Evolutionary conservation across 106 monocot species (phyloP).

Genomic region (Dioscorea zingiberensis): DNA sequence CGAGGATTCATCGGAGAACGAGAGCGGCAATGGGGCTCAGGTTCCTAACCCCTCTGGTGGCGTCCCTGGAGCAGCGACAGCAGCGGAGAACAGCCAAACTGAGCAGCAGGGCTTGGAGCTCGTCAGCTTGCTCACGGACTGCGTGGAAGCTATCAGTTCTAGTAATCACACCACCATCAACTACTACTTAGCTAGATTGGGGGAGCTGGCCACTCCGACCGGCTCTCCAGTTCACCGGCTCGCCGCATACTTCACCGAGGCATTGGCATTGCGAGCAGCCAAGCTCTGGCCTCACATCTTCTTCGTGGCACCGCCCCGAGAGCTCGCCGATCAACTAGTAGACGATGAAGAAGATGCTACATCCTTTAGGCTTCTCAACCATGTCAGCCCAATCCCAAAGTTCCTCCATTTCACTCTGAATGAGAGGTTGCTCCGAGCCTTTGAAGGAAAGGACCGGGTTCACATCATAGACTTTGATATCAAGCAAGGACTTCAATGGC

Average conservation of each 20-base stretch:
- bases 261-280: conserved; percentile 34
- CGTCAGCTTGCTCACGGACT: conserved; percentile 50
- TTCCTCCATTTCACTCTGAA: conserved; percentile 80
- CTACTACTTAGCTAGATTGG: conserved; percentile 58
- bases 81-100: conserved; percentile 5
- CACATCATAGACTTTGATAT: conserved; percentile 90
- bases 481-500: conserved; percentile 90
- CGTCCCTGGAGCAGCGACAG: neutral
- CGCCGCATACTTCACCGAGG: conserved; percentile 74
- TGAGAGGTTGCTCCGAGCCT: conserved; percentile 47
- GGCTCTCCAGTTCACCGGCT: conserved; percentile 59
- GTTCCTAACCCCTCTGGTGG: neutral
- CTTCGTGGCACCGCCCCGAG: conserved; percentile 33
- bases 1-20: conserved; percentile 10
- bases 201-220: conserved; percentile 51
- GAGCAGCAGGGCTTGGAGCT: conserved; percentile 56
- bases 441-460: conserved; percentile 59
- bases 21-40: conserved; percentile 1
- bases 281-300: conserved; percentile 68
- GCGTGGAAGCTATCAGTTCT: conserved; percentile 44
- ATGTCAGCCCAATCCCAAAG: conserved; percentile 56
- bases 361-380: conserved; percentile 51
- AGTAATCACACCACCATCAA: conserved; percentile 40
- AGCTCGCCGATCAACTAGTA: conserved; percentile 13
- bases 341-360: conserved; percentile 34